A percentile compares a stretch with the other conserved stretches of the same genome.
These are phyloP conservation scores for Melampsora abietis-canadensis DNA, from an alignment of 1,284 basidiomycete genomes.

Conservation along the genomic window DNA sequence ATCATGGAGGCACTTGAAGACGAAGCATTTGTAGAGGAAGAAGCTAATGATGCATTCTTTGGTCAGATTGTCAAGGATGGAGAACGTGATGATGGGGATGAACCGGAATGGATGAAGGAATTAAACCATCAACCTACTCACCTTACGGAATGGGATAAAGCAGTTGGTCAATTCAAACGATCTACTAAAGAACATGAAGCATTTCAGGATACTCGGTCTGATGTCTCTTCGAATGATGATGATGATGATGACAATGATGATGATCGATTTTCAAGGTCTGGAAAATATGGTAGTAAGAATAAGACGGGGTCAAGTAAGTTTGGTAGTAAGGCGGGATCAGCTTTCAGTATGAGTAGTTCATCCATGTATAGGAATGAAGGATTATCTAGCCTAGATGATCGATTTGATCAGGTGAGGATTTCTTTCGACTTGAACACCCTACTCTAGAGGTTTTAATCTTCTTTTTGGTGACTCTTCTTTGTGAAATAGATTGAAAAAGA, in stretches of 20 bases:
- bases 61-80: slow-evolving; percentile 64
- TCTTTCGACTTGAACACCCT: neutral
- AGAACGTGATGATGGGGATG: slow-evolving; percentile 48
- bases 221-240: too few relatives aligned
- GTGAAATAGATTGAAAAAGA: slow-evolving; percentile 71
- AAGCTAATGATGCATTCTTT: slow-evolving; percentile 52
- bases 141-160: slow-evolving; percentile 54
- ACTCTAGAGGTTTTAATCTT: slow-evolving; percentile 27
- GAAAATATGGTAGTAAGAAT: slow-evolving; percentile 68
- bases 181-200: slow-evolving; percentile 60
- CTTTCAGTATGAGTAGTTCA: slow-evolving; percentile 94
- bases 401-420: slow-evolving; percentile 77
- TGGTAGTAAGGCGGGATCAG: slow-evolving; percentile 57
- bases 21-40: slow-evolving; percentile 64
- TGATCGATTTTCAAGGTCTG: neutral
- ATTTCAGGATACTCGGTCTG: slow-evolving; percentile 58
- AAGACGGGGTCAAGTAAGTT: slow-evolving; percentile 71
- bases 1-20: slow-evolving; percentile 92
- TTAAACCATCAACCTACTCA: slow-evolving; percentile 60
- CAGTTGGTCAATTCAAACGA: slow-evolving; percentile 44
- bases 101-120: slow-evolving; percentile 47
- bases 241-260: too few relatives aligned
- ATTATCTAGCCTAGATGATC: slow-evolving; percentile 81
- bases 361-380: slow-evolving; percentile 92
- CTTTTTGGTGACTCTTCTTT: too few relatives aligned